Conservation (phyloP, 495 filamentous ascomycete species). For the Penicillium alfredii region DNA sequence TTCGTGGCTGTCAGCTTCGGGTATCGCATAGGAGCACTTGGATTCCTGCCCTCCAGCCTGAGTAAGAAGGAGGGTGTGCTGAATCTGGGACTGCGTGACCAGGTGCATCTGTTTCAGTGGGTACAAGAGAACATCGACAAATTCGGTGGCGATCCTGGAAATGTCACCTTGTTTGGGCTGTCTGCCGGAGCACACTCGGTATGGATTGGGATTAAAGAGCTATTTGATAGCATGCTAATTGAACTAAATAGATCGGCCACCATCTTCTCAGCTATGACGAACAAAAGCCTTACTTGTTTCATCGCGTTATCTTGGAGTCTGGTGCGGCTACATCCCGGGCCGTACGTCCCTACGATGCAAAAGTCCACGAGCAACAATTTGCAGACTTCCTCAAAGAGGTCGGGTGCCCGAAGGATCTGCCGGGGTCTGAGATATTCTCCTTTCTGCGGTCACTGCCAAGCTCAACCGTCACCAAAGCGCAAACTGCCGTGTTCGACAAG, state of each 20-base stretch:
- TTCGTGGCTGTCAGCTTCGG: slow-evolving; percentile 58
- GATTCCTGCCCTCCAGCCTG: slow-evolving; percentile 51
- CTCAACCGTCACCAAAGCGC: slow-evolving; percentile 41
- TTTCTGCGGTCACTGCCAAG: slow-evolving; percentile 46
- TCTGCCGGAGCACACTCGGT: slow-evolving; percentile 61
- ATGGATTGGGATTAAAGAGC: slow-evolving; percentile 13
- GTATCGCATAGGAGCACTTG: slow-evolving; percentile 55
- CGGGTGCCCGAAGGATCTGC: slow-evolving; percentile 27
- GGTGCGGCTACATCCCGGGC: slow-evolving; percentile 57
- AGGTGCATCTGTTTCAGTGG: slow-evolving; percentile 54
- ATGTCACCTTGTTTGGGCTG: slow-evolving; percentile 57
- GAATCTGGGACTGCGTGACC: slow-evolving; percentile 61
- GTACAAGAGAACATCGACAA: slow-evolving; percentile 51
- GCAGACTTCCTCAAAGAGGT: slow-evolving; percentile 48
- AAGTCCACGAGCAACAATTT: slow-evolving; percentile 55
- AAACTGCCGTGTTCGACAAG: slow-evolving; percentile 44
- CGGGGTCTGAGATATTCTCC: slow-evolving; percentile 43
- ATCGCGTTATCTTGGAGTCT: slow-evolving; percentile 59
- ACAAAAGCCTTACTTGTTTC: slow-evolving; percentile 40
- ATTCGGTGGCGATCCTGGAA: slow-evolving; percentile 57
- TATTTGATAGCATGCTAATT: background rate
- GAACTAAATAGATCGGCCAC: slow-evolving; percentile 49
- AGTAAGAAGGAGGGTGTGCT: slow-evolving; percentile 48
- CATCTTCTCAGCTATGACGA: slow-evolving; percentile 51
- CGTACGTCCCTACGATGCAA: slow-evolving; percentile 48